Evolutionary conservation across 208 protist genomes (phyloP).

Genomic region (Willaertia magna): DNA sequence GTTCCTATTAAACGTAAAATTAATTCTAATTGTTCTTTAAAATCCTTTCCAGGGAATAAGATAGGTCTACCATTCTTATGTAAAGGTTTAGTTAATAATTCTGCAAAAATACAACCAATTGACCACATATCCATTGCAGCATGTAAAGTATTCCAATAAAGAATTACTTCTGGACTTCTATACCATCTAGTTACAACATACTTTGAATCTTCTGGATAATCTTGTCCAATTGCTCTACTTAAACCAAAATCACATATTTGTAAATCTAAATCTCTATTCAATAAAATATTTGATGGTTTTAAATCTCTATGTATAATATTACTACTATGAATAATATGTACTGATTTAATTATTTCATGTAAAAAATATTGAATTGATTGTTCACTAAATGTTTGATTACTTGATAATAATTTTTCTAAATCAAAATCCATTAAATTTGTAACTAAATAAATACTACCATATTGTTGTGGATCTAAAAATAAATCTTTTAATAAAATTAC

Average conservation of each 20-base stretch:
- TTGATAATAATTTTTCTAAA: background rate
- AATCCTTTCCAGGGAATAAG: background rate
- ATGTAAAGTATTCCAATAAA: constrained; percentile 34
- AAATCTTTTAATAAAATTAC: background rate
- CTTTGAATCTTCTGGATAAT: background rate
- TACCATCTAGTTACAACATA: background rate
- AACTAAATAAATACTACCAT: background rate
- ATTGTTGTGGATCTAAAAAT: background rate
- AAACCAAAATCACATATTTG: constrained; percentile 12
- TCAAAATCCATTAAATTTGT: constrained; percentile 9
- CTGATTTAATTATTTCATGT: background rate
- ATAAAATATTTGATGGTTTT: background rate
- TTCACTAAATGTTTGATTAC: background rate
- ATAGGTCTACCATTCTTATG: background rate
- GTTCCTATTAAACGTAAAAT: background rate
- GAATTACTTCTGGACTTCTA: constrained; percentile 38
- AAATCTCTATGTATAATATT: constrained; percentile 10
- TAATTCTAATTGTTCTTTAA: background rate
- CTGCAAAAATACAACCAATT: background rate
- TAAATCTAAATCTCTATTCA: background rate
- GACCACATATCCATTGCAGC: constrained; percentile 28
- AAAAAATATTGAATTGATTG: constrained; percentile 1
- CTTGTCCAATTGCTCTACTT: background rate
- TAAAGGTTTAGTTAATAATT: background rate
- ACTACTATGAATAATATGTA: background rate